Evolutionary conservation across 2,329 filamentous ascomycete species (phyloP).

Genomic region (Pseudogymnoascus sp.): DNA sequence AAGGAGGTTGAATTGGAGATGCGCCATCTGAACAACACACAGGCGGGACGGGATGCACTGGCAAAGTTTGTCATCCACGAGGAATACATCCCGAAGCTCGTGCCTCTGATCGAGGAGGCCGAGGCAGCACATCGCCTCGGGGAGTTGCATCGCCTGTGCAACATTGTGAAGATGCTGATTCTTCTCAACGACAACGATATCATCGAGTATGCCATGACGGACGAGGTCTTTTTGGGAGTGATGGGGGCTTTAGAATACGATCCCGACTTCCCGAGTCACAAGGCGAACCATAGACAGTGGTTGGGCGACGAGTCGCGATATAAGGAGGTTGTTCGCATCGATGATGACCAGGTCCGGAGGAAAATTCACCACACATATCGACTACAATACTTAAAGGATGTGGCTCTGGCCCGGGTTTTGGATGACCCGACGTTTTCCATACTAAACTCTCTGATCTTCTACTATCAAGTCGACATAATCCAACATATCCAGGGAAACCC

Average conservation of each 20-base stretch:
- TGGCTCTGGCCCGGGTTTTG: slow-evolving; percentile 91
- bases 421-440: slow-evolving; percentile 98
- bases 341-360: slow-evolving; percentile 68
- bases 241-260: slow-evolving; percentile 97
- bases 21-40: slow-evolving; percentile 67
- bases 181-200: slow-evolving; percentile 90
- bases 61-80: slow-evolving; percentile 80
- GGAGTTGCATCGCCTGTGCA: slow-evolving; percentile 87
- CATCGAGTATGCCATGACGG: slow-evolving; percentile 87
- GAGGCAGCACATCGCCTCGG: slow-evolving; percentile 83
- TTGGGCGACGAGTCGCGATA: slow-evolving; percentile 81
- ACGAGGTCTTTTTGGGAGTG: slow-evolving; percentile 82
- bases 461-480: slow-evolving; percentile 97
- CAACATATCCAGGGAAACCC: slow-evolving; percentile 83
- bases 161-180: slow-evolving; percentile 95
- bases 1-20: slow-evolving; percentile 79
- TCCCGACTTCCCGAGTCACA: slow-evolving; percentile 94
- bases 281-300: slow-evolving; percentile 94
- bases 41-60: slow-evolving; percentile 73
- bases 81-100: slow-evolving; percentile 79
- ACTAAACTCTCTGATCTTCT: slow-evolving; percentile 96
- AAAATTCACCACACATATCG: slow-evolving; percentile 98
- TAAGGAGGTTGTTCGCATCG: slow-evolving; percentile 92
- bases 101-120: slow-evolving; percentile 78
- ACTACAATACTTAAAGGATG: slow-evolving; percentile 93